Base-by-base conservation (phyloP, 2,329 filamentous ascomycete species). In the Penicillium sp. region DNA sequence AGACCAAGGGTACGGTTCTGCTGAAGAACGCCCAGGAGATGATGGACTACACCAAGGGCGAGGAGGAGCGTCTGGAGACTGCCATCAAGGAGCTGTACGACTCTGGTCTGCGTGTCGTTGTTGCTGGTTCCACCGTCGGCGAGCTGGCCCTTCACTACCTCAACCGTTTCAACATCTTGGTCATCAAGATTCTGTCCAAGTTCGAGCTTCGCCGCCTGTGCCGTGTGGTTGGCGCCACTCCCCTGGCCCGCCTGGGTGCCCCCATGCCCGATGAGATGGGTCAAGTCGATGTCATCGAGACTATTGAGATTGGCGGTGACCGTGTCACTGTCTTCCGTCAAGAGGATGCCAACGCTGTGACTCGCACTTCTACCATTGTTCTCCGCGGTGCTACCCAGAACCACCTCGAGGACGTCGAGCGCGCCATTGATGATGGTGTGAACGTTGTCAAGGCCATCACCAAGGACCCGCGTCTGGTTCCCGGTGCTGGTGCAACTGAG, bases 181-280 rank as follows among this genome's bases (percentile, higher is more conserved):
- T 95, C 71, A 93, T 99, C 82, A 96, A 96, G 79, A 89, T 99
- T 65, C 86, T 98, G 70, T 96, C 92, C 80, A 99, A 99, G 79
- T 99, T 98, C 71, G 95, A 99, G 79, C 86, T 99, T 59, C 89
- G 95, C 67, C 86, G 95, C 70, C 82, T 98, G 70, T 99, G 96
- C 84, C 89, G 95, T 61, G 95, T 99, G 24, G 93, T 98, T 52
- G 93, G 93, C 61, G 95, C 95, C 55, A 97, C 95, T 14, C 95
- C 95, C n/a, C 84, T 99, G 61, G 96, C 96, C 52, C 89, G 95
- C 68, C 83, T 99, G 48, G 95, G 95, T 63, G 95, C 96, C 16
- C 95, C 95, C 45, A 99, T 99, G 95, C 95, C 96, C n/a, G 95
- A 99, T 68, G 95, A 99, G 83, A 98, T 96, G 93, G 95, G 95